These are phyloP conservation scores for Carex cristatella DNA, from an alignment of 176 grass and related monocot genomes.

Conservation along the genomic window DNA sequence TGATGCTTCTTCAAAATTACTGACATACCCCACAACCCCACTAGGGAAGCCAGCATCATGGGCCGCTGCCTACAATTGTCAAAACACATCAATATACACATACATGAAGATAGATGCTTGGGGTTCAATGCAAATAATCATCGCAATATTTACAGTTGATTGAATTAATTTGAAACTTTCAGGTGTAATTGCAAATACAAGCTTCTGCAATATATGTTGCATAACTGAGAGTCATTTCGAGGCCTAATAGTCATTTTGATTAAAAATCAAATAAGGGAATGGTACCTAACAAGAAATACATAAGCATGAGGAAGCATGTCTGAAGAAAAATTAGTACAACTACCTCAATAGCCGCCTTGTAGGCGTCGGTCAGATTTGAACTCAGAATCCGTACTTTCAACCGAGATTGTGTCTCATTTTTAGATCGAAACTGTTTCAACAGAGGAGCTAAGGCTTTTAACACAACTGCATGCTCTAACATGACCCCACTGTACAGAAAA, in stretches of 20 bases:
- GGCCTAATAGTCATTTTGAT: neutral
- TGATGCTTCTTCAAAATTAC: constrained; percentile 39
- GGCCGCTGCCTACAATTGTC: constrained; percentile 46
- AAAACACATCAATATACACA: constrained; percentile 19
- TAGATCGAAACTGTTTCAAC: constrained; percentile 45
- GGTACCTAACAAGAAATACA: neutral
- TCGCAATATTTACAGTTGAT: neutral
- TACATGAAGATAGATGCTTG: constrained; percentile 11
- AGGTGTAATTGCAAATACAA: neutral
- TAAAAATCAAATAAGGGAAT: neutral
- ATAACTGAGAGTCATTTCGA: neutral
- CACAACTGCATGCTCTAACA: constrained; percentile 75
- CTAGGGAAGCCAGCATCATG: constrained; percentile 59
- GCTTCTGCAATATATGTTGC: neutral
- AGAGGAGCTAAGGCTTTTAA: constrained; percentile 68
- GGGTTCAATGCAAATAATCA: neutral
- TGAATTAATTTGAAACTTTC: constrained; percentile 3
- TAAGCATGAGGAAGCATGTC: neutral
- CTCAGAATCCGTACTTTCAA: constrained; percentile 70
- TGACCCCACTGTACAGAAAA: constrained; percentile 70
- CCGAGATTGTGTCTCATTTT: constrained; percentile 41
- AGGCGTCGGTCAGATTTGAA: constrained; percentile 48
- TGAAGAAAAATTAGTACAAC: constrained; percentile 13
- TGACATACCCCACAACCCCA: constrained; percentile 45
- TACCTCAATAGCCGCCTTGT: constrained; percentile 64